Evolutionary conservation across 257 asterid species (phyloP).

Genomic region (Solanum clarkiae): DNA sequence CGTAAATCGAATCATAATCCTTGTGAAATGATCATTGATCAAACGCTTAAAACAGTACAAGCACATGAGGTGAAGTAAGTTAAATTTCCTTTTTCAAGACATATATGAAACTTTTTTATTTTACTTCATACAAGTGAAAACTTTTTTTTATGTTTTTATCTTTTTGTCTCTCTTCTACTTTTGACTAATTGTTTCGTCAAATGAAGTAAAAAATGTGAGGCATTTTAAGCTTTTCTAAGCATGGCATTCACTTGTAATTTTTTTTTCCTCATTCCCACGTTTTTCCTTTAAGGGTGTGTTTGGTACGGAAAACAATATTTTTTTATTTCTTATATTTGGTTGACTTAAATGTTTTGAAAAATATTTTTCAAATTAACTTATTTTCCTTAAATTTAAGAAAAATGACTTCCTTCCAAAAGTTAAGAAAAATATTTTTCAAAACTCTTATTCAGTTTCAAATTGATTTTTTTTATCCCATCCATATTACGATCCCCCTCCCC

Average conservation of each 20-base stretch:
- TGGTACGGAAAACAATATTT: no score
- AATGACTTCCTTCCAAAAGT: no score
- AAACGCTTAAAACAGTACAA: background rate
- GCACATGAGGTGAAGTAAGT: background rate
- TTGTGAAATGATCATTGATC: background rate
- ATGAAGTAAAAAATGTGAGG: background rate
- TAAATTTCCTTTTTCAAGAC: background rate
- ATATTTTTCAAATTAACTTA: no score
- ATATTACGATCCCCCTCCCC: no score
- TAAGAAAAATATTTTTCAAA: no score
- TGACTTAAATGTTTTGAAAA: no score
- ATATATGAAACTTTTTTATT: background rate
- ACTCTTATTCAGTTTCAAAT: no score
- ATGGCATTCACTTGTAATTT: background rate
- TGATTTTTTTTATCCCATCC: no score
- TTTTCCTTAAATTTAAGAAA: no score
- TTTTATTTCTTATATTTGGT: no score
- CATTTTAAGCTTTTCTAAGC: background rate
- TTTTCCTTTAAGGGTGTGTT: background rate
- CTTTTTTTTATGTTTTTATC: background rate
- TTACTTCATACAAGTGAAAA: background rate
- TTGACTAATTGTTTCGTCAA: background rate
- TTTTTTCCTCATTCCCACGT: background rate
- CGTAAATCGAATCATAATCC: background rate
- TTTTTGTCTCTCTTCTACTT: background rate